A percentile compares a stretch with the other conserved stretches of the same genome.
Conservation (phyloP, 371 early-diverging fungal genomes). For the Dichotomocladium elegans region DNA sequence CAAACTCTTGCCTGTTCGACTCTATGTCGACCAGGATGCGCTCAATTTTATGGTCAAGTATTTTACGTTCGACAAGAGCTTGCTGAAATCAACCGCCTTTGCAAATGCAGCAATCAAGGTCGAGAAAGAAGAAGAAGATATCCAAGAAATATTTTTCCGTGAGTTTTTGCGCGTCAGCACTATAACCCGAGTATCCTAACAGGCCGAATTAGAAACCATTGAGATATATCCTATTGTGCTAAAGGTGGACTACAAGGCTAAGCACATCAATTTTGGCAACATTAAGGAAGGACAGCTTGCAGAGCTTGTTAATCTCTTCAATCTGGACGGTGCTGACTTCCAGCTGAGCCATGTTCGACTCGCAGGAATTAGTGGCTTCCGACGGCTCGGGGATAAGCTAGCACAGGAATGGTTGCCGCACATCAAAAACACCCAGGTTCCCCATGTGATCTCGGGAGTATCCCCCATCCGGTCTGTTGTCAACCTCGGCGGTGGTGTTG, state of each 20-base stretch:
- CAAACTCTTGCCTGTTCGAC: conserved; percentile 73
- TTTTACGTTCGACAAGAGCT: conserved; percentile 55
- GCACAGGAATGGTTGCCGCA: conserved; percentile 85
- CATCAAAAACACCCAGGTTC: conserved; percentile 83
- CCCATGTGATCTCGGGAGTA: conserved; percentile 87
- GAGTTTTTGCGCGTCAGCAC: conserved; percentile 17
- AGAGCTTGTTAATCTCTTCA: conserved; percentile 92
- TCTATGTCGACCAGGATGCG: conserved; percentile 94
- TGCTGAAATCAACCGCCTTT: conserved; percentile 25
- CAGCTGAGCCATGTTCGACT: conserved; percentile 70
- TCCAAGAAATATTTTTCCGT: conserved; percentile 57
- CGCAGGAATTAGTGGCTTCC: conserved; percentile 68
- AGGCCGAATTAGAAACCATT: conserved; percentile 45
- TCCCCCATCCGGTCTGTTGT: conserved; percentile 86
- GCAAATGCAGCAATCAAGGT: conserved; percentile 19
- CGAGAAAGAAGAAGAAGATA: background rate
- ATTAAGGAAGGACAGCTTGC: conserved; percentile 73
- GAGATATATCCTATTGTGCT: conserved; percentile 74
- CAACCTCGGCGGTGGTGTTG: conserved; percentile 88
- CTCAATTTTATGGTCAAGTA: conserved; percentile 79
- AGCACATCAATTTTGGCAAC: conserved; percentile 74
- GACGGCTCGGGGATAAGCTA: conserved; percentile 58
- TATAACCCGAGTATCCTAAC: background rate
- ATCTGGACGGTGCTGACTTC: conserved; percentile 89
- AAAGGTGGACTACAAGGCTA: conserved; percentile 96